Evolutionary conservation across 1,139 yeast genomes (phyloP), one percentile per base, ranked within the genome.

Genomic region (Magnusiomyces suaveolens): DNA sequence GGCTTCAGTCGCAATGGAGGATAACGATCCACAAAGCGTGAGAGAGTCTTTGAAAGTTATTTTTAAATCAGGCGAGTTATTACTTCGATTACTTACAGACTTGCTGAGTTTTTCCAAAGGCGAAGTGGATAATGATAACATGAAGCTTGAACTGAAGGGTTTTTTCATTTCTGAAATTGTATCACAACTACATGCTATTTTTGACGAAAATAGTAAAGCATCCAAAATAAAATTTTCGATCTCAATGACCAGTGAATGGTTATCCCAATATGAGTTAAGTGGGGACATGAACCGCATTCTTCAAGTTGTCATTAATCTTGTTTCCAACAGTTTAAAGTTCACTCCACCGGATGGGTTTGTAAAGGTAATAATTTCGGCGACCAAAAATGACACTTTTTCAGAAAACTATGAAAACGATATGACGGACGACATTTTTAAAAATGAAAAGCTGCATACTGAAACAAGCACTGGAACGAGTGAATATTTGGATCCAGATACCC

Each of bases 241-340:
- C 18, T 59, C 58, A 65, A 81, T 58, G 70, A 87, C 62, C 76
- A 79, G 66, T 4, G 60, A 58, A 16, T 60, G 63, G 12, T 60
- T 71, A 39, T 55, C 60, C 12, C 57, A 60, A 3, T 75, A 85
- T 71, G 79, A 87, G 2, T 69, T 89, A 3, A 80, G 76, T 69
- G 97, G 97, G 2, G 98, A 92, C 68, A 82, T 94, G n/a, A 90
- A 90, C 69, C 76, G 97, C 65, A 87, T 92, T 51, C 81, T 89
- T 56, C 98, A 92, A 68, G 84, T 92, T 56, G 84, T 89, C 2
- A 90, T 92, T 89, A 92, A 92, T 63, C 73, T 92, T 57, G 94
- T 90, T 4, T 86, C 95, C 25, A 90, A 88, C 68, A 84, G 95
- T 1, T 74, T 92, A 60, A 92, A 92, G 66, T 92, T 92, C 63